Conservation (phyloP, 306 rosid genomes). For the Senna tora region DNA sequence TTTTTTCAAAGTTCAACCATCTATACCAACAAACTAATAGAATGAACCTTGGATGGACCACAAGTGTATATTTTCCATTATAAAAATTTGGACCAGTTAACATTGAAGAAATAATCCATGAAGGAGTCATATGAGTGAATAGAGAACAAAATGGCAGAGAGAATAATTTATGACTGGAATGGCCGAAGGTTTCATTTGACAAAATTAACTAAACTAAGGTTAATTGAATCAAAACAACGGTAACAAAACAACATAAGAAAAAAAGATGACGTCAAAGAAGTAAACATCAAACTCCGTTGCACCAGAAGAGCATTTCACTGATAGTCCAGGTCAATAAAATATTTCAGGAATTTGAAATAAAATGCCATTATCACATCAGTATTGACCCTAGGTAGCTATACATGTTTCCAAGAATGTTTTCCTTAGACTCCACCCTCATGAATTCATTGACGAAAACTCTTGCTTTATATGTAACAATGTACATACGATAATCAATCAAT, state of each 20-base stretch:
- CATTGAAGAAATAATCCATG: not conserved
- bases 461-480: not conserved
- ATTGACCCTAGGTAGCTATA: not conserved
- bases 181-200: not conserved
- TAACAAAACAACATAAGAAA: not conserved
- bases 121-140: not conserved
- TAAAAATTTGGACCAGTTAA: not conserved
- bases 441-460: not conserved
- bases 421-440: not conserved
- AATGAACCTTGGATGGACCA: not conserved
- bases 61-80: not conserved
- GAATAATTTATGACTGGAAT: not conserved
- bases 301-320: not conserved
- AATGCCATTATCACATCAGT: not conserved
- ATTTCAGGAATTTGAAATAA: not conserved
- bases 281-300: not conserved
- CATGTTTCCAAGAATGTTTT: not conserved
- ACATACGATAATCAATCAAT: not conserved
- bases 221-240: not conserved
- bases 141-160: not conserved
- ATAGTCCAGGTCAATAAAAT: not conserved
- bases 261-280: not conserved
- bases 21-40: not conserved
- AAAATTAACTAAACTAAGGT: not conserved
- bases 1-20: conserved; percentile 8